Base-by-base conservation (phyloP, 2,329 filamentous ascomycete species). In the Diaporthe sp. region DNA sequence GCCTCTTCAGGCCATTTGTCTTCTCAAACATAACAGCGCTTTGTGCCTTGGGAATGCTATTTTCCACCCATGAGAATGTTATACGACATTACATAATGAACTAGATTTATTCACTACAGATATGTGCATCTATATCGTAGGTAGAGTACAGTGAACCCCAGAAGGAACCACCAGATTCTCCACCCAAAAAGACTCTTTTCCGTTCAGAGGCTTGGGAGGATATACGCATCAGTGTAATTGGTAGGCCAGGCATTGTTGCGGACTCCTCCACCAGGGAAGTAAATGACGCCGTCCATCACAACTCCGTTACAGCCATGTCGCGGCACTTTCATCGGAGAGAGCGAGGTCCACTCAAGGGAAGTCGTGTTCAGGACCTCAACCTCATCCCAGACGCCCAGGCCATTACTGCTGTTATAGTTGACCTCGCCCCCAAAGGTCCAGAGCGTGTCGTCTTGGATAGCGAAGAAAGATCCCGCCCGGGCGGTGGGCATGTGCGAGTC, bases 341-440 rank as follows among this genome's bases (percentile, higher is more conserved):
- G 58, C 15, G 15, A 68, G 45, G 75, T 71, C 77, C 77, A 78
- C 42, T 30, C 54, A 12, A 77, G 69, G 35, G 35, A 66, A 7
- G 33, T 40, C 6, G 76, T 76, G 57, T 78, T 76, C 45, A 76
- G 75, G 12, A 72, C 74, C 61, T 77, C 75, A 12, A 75, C 71
- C 75, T 78, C 40, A 19, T 75, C 67, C 42, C 75, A 77, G n/a
- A 77, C 76, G 22, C 75, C 76, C 2, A 66, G 35, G 13, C 71
- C 58, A 9, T 67, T 61, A 2, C 40, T 66, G 50, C 77, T 71
- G 13, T 71, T 75, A 0, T 69, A 40, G 60, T 84, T 83, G 0
- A 83, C 84, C 47, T 86, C 83, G 8, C 83, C 84, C 0, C 84
- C 84, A 69, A 85, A 80, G 0, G 81, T 80, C 61, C 83, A 85